Evolutionary conservation across 768 basidiomycete species (phyloP), one percentile per base, ranked within the genome.

Genomic region (Mycena haematopus): DNA sequence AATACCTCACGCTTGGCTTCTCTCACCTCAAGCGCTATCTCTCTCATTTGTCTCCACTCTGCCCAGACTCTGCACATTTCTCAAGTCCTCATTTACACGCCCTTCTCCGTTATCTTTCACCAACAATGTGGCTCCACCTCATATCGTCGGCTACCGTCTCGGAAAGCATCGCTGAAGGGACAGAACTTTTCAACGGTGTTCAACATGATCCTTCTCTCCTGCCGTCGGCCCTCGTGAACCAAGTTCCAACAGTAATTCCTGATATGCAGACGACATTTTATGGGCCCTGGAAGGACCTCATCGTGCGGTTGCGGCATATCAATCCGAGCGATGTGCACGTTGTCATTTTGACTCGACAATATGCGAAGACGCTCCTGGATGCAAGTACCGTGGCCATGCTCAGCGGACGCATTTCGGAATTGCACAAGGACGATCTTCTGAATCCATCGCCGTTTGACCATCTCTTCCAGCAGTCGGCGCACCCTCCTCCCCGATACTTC

Each of bases 331-430:
- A 21, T n/a, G 47, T 61, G 14, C 53, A 24, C 53, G 50, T 46
- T 35, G 13, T 61, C 53, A 33, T 35, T 35, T 33, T 61, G 60
- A 54, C 60, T 49, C 60, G 45, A n/a, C 36, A 42, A 9, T 61
- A 61, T 27, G 60, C 60, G 24, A 36, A 55, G 47, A 61, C 53
- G 46, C 53, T 61, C 46, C 47, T 61, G 38, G 25, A 55, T 31
- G 60, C 60, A 24, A 55, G 53, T 36, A 47, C 36, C 17, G 60
- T 61, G 19, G 60, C 60, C 35, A 61, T 61, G 60, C 60, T 55
- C 60, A 61, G 14, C 10, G 33, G 53, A n/a, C 24, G n/a, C 45
- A 54, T 61, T 52, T 61, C 60, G 27, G 27, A 61, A 15, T 19
- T 40, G 38, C 47, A 55, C 46, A 54, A 42, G 15, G 60, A 61